Conservation (phyloP, 208 protist species). For the Trypanosoma cruzi region DNA sequence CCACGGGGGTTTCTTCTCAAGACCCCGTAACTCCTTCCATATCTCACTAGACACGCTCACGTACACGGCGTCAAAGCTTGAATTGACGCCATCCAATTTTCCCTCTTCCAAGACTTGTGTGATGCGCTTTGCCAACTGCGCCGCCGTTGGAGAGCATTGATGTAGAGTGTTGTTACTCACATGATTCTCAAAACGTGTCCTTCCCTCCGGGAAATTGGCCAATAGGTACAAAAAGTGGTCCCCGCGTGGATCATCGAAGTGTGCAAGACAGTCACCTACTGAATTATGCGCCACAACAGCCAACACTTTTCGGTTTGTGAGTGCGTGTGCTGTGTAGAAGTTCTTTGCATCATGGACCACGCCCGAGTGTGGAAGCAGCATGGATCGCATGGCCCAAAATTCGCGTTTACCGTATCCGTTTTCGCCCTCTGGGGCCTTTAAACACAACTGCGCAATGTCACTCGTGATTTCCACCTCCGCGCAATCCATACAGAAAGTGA, state of each 20-base stretch:
- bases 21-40: conserved; percentile 27
- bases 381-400: conserved; percentile 56
- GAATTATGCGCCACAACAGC: conserved; percentile 44
- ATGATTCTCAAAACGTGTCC: conserved; percentile 20
- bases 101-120: conserved; percentile 27
- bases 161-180: conserved; percentile 23
- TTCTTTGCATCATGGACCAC: conserved; percentile 34
- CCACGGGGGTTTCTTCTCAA: conserved; percentile 22
- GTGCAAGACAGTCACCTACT: conserved; percentile 25
- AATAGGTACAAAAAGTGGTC: conserved; percentile 55
- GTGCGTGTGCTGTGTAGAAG: conserved; percentile 26
- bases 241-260: conserved; percentile 25
- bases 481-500: conserved; percentile 50
- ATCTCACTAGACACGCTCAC: conserved; percentile 31
- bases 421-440: background rate
- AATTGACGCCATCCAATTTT: background rate
- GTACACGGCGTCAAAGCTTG: conserved; percentile 37
- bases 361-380: conserved; percentile 32
- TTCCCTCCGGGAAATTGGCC: conserved; percentile 36
- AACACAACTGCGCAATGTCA: conserved; percentile 32
- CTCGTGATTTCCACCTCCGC: conserved; percentile 7
- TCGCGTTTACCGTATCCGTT: conserved; percentile 41
- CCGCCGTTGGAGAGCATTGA: conserved; percentile 42
- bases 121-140: conserved; percentile 25
- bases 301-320: conserved; percentile 10